Conservation (phyloP, 2,329 filamentous ascomycete genomes). For the Clarireedia paspali region DNA sequence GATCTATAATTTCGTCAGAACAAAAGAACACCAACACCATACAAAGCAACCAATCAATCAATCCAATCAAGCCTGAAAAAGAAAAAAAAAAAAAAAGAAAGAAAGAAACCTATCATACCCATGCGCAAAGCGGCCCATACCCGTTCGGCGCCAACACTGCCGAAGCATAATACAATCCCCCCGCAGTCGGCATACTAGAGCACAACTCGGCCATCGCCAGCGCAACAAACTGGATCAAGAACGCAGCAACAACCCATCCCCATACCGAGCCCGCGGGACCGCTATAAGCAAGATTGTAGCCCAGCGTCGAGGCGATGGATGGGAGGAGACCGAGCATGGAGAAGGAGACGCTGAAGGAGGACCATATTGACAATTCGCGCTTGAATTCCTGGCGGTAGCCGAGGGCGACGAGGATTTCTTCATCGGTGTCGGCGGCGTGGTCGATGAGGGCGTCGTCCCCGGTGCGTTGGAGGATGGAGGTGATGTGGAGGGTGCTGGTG, state of each 20-base stretch:
- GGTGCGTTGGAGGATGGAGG: slow-evolving; percentile 8
- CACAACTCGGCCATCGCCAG: slow-evolving; percentile 55
- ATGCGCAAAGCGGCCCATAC: slow-evolving; percentile 13
- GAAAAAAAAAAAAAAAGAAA: not conserved
- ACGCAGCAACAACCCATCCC: slow-evolving; percentile 59
- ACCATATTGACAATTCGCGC: slow-evolving; percentile 24
- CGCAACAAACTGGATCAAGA: slow-evolving; percentile 56
- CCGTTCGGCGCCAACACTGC: slow-evolving; percentile 31
- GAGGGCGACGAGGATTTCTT: slow-evolving; percentile 14
- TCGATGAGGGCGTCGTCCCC: slow-evolving; percentile 10
- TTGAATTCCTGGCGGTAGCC: slow-evolving; percentile 30
- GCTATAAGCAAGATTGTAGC: slow-evolving; percentile 30
- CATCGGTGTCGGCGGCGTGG: slow-evolving; percentile 11
- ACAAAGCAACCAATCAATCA: too few species aligned
- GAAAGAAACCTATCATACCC: slow-evolving; percentile 2
- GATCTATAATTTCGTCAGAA: slow-evolving; percentile 2
- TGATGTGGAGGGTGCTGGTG: slow-evolving; percentile 5
- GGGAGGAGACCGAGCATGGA: slow-evolving; percentile 32
- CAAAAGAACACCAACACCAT: too few species aligned
- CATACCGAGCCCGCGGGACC: slow-evolving; percentile 38
- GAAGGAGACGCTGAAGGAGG: slow-evolving; percentile 32
- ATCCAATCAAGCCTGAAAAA: too few species aligned
- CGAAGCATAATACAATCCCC: slow-evolving; percentile 57
- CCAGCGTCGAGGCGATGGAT: slow-evolving; percentile 32
- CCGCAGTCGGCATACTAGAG: slow-evolving; percentile 55